A percentile compares a stretch with the other conserved stretches of the same genome.
These are phyloP conservation scores for Herpetomonas samuelpessoai DNA, from an alignment of 208 protist genomes.

Conservation along the genomic window DNA sequence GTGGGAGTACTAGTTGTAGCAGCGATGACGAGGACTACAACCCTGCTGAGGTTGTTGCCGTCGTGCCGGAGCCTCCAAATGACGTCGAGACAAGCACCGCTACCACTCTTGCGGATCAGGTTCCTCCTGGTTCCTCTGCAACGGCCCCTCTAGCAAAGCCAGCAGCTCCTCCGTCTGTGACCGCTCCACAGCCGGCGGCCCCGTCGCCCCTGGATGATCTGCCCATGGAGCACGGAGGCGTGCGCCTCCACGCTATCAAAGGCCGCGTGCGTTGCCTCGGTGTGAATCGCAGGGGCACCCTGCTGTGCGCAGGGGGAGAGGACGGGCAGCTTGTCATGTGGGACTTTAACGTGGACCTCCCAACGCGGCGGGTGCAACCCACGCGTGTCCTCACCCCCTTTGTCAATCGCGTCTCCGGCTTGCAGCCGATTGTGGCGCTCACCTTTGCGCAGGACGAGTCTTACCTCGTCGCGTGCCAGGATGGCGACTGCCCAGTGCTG, in stretches of 20 bases:
- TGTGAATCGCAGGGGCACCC: slow-evolving; percentile 40
- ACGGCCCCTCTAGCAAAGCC: slow-evolving; percentile 2
- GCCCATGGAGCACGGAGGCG: slow-evolving; percentile 2
- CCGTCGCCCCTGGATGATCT: too few relatives aligned
- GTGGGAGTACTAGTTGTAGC: too few relatives aligned
- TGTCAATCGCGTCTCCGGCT: slow-evolving; percentile 72
- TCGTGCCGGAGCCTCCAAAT: neutral
- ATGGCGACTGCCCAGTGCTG: slow-evolving; percentile 66
- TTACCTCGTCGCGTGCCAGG: slow-evolving; percentile 77
- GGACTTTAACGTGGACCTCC: slow-evolving; percentile 50
- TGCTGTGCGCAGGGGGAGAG: slow-evolving; percentile 63
- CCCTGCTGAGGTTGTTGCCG: neutral
- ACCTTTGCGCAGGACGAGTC: slow-evolving; percentile 35
- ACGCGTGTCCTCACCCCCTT: slow-evolving; percentile 79
- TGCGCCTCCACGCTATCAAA: slow-evolving; percentile 45
- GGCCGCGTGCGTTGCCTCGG: slow-evolving; percentile 56
- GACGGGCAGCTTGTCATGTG: slow-evolving; percentile 79
- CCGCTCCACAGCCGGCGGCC: too few relatives aligned
- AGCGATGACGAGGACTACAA: neutral
- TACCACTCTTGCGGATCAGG: neutral
- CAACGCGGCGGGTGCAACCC: slow-evolving; percentile 34
- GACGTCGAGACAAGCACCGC: neutral
- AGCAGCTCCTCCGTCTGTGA: too few relatives aligned
- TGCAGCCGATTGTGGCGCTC: slow-evolving; percentile 69
- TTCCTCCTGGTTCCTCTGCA: neutral